Percentiles rank a stretch among this genome's conserved stretches.
These are phyloP conservation scores for Nothopassalora personata DNA, from an alignment of 2,329 filamentous ascomycete genomes.

Conservation along the genomic window DNA sequence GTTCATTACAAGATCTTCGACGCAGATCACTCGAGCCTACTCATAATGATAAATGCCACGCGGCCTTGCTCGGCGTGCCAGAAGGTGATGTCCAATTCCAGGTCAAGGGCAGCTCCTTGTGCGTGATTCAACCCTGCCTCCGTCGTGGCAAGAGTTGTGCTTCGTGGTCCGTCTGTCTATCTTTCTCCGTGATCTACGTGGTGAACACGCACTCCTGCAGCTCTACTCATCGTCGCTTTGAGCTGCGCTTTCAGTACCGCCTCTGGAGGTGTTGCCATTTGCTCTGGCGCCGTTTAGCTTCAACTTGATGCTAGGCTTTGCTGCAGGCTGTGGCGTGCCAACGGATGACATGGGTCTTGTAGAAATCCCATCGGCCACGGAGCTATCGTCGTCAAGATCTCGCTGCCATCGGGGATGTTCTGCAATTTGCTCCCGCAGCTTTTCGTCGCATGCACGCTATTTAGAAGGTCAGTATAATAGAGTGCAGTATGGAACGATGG, in stretches of 20 bases:
- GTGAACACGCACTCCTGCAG: background rate
- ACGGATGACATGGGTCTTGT: slow-evolving; percentile 49
- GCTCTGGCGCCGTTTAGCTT: slow-evolving; percentile 57
- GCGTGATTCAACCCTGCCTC: background rate
- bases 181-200: background rate
- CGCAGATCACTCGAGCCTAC: no score
- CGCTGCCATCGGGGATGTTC: slow-evolving; percentile 54
- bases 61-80: background rate
- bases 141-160: background rate
- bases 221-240: slow-evolving; percentile 53
- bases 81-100: background rate
- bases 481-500: background rate
- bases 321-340: slow-evolving; percentile 55
- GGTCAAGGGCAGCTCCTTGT: background rate
- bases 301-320: slow-evolving; percentile 55
- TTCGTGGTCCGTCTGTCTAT: background rate
- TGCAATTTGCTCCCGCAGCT: slow-evolving; percentile 51
- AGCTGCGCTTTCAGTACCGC: slow-evolving; percentile 39
- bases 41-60: background rate
- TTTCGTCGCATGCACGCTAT: slow-evolving; percentile 41
- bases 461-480: slow-evolving; percentile 5
- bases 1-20: background rate
- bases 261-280: slow-evolving; percentile 32
- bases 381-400: slow-evolving; percentile 47
- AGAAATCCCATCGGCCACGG: slow-evolving; percentile 45